These are phyloP conservation scores for Amaranthus tricolor DNA, from an alignment of 179 eudicot species.

Conservation along the genomic window DNA sequence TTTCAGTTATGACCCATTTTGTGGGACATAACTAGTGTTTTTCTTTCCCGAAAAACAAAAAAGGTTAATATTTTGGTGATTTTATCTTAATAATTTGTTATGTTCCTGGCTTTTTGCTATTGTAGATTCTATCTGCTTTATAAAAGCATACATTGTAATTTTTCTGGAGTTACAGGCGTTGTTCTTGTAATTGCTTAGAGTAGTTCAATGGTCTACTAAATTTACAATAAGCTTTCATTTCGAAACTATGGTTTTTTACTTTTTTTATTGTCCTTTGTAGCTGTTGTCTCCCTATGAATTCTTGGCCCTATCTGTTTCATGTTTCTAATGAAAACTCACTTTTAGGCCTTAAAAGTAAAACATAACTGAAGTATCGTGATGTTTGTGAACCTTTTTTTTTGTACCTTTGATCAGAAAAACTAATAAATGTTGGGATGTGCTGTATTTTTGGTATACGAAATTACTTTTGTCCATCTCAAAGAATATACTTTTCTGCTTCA, in stretches of 20 bases:
- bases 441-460: background rate
- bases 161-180: background rate
- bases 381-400: background rate
- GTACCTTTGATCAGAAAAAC: background rate
- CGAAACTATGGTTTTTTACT: background rate
- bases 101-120: slow-evolving; percentile 2
- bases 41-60: background rate
- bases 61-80: background rate
- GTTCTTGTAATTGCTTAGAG: background rate
- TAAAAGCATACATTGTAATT: background rate
- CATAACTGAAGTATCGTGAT: background rate
- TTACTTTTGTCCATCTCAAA: background rate
- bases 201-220: background rate
- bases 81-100: background rate
- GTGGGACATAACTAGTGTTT: background rate
- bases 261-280: background rate
- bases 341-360: background rate
- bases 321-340: background rate
- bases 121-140: background rate
- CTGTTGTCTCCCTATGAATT: background rate
- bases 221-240: background rate
- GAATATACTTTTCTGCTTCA: background rate
- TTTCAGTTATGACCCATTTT: background rate
- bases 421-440: background rate
- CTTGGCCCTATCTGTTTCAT: background rate